Percentiles rank a stretch among this genome's conserved stretches.
These are phyloP conservation scores for Phytophthora idaei DNA, from an alignment of 352 stramenopile species.

Conservation along the genomic window DNA sequence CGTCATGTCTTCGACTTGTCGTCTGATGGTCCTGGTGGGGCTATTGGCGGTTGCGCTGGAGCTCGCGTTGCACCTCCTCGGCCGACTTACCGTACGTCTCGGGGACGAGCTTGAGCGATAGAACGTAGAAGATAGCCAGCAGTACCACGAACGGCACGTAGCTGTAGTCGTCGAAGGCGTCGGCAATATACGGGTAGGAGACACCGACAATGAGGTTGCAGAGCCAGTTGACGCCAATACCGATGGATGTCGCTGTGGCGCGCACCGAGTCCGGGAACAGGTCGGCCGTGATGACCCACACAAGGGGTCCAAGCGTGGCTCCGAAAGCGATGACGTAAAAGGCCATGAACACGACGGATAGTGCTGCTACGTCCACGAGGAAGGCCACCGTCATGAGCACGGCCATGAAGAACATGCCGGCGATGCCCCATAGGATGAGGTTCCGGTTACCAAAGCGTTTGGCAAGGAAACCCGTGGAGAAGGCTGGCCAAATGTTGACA, in stretches of 20 bases:
- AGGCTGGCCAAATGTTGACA: slow-evolving; percentile 31
- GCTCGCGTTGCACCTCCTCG: too few relatives aligned
- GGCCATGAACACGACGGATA: slow-evolving; percentile 56
- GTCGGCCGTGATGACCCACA: slow-evolving; percentile 36
- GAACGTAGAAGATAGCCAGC: slow-evolving; percentile 49
- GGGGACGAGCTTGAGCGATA: slow-evolving; percentile 47
- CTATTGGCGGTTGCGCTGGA: too few relatives aligned
- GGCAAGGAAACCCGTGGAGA: slow-evolving; percentile 41
- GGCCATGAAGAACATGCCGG: slow-evolving; percentile 52
- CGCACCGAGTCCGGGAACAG: slow-evolving; percentile 39
- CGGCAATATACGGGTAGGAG: slow-evolving; percentile 45
- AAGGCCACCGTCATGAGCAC: slow-evolving; percentile 57
- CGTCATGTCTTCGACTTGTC: too few relatives aligned
- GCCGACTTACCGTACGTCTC: slow-evolving; percentile 1
- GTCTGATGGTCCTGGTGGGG: too few relatives aligned
- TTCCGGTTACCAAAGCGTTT: slow-evolving; percentile 54
- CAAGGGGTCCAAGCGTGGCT: slow-evolving; percentile 54
- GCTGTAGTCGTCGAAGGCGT: slow-evolving; percentile 39
- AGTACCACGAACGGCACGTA: slow-evolving; percentile 44
- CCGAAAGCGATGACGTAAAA: slow-evolving; percentile 51
- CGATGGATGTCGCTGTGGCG: slow-evolving; percentile 40
- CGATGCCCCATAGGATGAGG: slow-evolving; percentile 57
- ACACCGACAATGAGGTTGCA: slow-evolving; percentile 54
- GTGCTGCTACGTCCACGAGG: slow-evolving; percentile 33
- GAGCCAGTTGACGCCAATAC: slow-evolving; percentile 49